Percentiles rank a stretch among this genome's conserved stretches.
Conservation (phyloP, 2,329 filamentous ascomycete species). For the Trichocomaceae sp. region DNA sequence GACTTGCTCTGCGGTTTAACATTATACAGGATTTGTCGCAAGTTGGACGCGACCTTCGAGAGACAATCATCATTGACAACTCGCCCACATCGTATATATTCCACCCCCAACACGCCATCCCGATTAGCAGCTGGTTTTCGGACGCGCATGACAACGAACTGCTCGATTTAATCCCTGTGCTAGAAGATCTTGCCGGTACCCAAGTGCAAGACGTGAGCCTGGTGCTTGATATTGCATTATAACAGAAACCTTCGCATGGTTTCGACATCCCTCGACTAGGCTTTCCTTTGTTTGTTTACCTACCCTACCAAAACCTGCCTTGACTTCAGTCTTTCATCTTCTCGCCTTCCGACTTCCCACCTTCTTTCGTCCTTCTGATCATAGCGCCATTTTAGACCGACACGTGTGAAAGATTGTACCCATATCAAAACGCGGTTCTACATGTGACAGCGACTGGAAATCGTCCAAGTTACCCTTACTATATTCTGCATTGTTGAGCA, state of each 20-base stretch:
- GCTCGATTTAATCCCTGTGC: slow-evolving; percentile 91
- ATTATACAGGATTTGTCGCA: slow-evolving; percentile 77
- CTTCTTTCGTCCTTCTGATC: slow-evolving; percentile 6
- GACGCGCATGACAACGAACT: slow-evolving; percentile 99
- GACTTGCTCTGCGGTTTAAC: background rate
- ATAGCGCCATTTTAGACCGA: slow-evolving; percentile 11
- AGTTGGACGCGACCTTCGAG: slow-evolving; percentile 87
- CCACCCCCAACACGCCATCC: slow-evolving; percentile 96
- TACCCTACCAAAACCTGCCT: background rate
- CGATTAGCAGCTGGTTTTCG: slow-evolving; percentile 99
- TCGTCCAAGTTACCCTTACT: slow-evolving; percentile 2
- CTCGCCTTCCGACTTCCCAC: slow-evolving; percentile 6
- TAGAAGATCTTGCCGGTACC: slow-evolving; percentile 85
- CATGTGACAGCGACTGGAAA: slow-evolving; percentile 7
- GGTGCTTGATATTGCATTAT: slow-evolving; percentile 81
- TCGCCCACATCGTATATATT: slow-evolving; percentile 99
- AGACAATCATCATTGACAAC: slow-evolving; percentile 99
- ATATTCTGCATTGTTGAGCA: slow-evolving; percentile 14
- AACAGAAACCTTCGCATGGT: slow-evolving; percentile 22
- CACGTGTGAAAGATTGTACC: slow-evolving; percentile 7
- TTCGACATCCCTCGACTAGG: background rate
- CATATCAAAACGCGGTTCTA: slow-evolving; percentile 1
- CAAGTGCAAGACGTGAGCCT: slow-evolving; percentile 94
- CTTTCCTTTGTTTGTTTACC: background rate
- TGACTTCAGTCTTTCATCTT: background rate